Evolutionary conservation across 208 protist species (phyloP), one percentile per base, ranked within the genome.

Genomic region (Acanthamoeba lenticulata): DNA sequence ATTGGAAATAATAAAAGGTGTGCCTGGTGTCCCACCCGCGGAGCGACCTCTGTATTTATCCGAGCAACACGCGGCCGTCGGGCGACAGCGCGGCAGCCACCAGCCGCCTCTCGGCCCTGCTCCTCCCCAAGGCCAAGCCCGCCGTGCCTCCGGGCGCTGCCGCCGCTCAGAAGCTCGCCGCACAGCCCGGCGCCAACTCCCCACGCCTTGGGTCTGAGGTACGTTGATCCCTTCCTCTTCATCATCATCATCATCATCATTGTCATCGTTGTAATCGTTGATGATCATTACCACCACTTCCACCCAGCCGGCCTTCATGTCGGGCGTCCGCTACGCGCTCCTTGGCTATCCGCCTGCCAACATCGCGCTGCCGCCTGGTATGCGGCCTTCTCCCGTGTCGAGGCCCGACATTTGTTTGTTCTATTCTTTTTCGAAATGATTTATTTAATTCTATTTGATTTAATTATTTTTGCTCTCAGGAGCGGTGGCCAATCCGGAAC

Each of bases 301-400:
- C 49, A 9, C 49, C 2, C 83, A 90, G 83, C 3, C 29, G 6
- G 52, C 52, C 17, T 90, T 90, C 40, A 90, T 90, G 83, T 1
- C 83, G 2, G 83, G 83, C n/a, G 24, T 90, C 24, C 45, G 55
- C 32, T 90, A 90, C 83, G 83, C 83, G 36, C 83, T 90, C 5
- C 21, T 90, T 27, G 83, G 83, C 6, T 90, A 69, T 32, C 55
- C 83, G 13, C 49, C 83, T 69, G 27, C 52, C 52, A 45, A 69
- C 17, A 2, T 34, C 1, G 21, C 19, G 36, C 1, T 15, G 2
- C 65, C 65, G 15, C 9, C 34, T 29, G 65, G 57, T 65, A 9
- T 7, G 57, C 45, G 6, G 11, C 57, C 2, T 13, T 2, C 19
- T 34, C 67, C n/a, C n/a, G n/a, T n/a, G n/a, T n/a, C n/a, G n/a